A percentile compares a stretch with the other conserved stretches of the same genome.
Conservation (phyloP, 2,329 filamentous ascomycete genomes). For the Lasiodiplodia citricola region DNA sequence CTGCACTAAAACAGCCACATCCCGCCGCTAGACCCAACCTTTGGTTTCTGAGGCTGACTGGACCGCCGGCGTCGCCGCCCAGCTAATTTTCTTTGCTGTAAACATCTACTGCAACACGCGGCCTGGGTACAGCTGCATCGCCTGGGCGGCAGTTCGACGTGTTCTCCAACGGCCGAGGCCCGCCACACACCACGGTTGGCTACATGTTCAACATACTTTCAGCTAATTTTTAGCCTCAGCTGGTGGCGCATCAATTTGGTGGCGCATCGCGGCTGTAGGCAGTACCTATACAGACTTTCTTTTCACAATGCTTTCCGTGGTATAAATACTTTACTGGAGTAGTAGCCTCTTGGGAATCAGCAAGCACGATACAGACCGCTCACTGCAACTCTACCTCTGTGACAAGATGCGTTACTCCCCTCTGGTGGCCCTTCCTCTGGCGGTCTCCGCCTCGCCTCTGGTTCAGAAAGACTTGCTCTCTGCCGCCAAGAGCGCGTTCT, state of each 20-base stretch:
- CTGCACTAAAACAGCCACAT: neutral
- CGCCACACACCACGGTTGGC: neutral
- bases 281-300: neutral
- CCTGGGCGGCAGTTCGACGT: neutral
- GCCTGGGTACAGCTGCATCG: neutral
- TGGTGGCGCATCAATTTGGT: neutral
- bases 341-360: neutral
- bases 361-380: neutral
- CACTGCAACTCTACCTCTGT: no score
- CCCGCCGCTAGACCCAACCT: no score
- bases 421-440: neutral
- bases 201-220: neutral
- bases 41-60: neutral
- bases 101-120: neutral
- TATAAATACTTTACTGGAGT: neutral
- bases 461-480: neutral
- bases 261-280: neutral
- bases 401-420: slow-evolving; percentile 3
- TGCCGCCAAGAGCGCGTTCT: neutral
- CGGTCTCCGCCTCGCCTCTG: neutral
- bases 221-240: neutral
- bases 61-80: neutral
- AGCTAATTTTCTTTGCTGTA: neutral
- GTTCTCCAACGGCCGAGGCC: neutral
- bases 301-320: neutral